Base-by-base conservation (phyloP, 805 yeast genomes). In the Metschnikowia continentalis region DNA sequence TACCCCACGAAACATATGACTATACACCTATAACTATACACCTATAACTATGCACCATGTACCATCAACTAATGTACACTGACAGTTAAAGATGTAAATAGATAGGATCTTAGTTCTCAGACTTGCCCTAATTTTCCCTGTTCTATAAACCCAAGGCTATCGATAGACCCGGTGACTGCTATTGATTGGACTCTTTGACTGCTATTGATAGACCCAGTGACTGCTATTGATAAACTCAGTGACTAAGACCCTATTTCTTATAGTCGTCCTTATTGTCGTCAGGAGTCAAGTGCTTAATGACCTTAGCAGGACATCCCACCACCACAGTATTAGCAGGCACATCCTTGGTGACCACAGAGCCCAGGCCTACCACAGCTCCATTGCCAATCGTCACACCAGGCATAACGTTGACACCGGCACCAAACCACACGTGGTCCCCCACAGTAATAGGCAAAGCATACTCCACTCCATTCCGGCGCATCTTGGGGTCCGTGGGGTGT, bases 301-400 rank as follows among this genome's bases (percentile, higher is more conserved):
- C 77, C 53, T 66, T 71, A 6, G 82, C 85, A 0, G 90, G 91
- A 19, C 74, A 73, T 0, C 91, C 91, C n/a, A 71, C 85, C 13
- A 78, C 84, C 15, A 84, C 78, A 0, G 78, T 68, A 51, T 75
- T 69, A 2, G 78, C 68, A 0, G 86, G 84, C 30, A 85, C 77
- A 52, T 76, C 80, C 49, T 70, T 79, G 17, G 77, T 75, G 20
- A 86, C 89, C 2, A 84, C 83, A 6, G 84, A 69, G 3, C 88
- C 89, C 3, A 90, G 88, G 2, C 84, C 91, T 40, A 86, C 72
- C 1, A 82, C 81, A 3, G 76, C 74, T 8, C 79, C 78, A 46
- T 80, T 79, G 13, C 90, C 91, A 42, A 86, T 74, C 1, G 77
- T 79, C 10, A 83, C 84, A 7, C 90, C 91, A 2, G 88, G 86